Percentiles rank a stretch among this genome's conserved stretches.
Conservation (phyloP, 805 yeast genomes). For the Teunomyces cretensis region DNA sequence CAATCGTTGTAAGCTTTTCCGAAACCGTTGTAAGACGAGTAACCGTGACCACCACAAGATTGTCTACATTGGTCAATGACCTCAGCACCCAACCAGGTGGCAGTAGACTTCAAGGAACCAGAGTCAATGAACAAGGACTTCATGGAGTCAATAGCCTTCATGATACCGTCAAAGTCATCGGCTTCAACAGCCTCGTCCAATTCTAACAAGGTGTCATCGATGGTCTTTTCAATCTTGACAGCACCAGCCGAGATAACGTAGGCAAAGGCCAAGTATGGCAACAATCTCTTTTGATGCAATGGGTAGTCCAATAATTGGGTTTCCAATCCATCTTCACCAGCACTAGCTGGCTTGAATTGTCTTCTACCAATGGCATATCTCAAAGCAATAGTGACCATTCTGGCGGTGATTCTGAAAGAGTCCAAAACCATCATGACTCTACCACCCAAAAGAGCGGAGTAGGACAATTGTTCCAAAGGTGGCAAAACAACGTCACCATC, state of each 20-base stretch:
- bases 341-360: slow-evolving; percentile 61
- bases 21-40: slow-evolving; percentile 88
- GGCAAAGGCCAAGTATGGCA: slow-evolving; percentile 80
- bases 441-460: slow-evolving; percentile 84
- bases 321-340: slow-evolving; percentile 42
- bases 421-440: slow-evolving; percentile 89
- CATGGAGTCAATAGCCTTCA: slow-evolving; percentile 54
- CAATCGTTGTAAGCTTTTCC: slow-evolving; percentile 88
- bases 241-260: slow-evolving; percentile 77
- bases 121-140: slow-evolving; percentile 81
- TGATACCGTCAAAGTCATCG: slow-evolving; percentile 46
- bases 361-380: slow-evolving; percentile 89
- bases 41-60: slow-evolving; percentile 95
- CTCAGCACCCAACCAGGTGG: slow-evolving; percentile 81
- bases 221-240: slow-evolving; percentile 54
- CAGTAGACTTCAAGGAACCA: slow-evolving; percentile 84
- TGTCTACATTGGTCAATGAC: slow-evolving; percentile 89
- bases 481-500: slow-evolving; percentile 74
- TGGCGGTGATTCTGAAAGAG: slow-evolving; percentile 75
- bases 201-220: slow-evolving; percentile 47
- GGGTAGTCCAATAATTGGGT: slow-evolving; percentile 82
- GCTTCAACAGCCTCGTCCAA: slow-evolving; percentile 55
- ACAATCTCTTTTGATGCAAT: slow-evolving; percentile 80
- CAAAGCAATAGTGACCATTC: slow-evolving; percentile 79
- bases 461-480: slow-evolving; percentile 84